These are phyloP conservation scores for Beauveria sp. DNA, from an alignment of 2,329 filamentous ascomycete species.

Conservation along the genomic window DNA sequence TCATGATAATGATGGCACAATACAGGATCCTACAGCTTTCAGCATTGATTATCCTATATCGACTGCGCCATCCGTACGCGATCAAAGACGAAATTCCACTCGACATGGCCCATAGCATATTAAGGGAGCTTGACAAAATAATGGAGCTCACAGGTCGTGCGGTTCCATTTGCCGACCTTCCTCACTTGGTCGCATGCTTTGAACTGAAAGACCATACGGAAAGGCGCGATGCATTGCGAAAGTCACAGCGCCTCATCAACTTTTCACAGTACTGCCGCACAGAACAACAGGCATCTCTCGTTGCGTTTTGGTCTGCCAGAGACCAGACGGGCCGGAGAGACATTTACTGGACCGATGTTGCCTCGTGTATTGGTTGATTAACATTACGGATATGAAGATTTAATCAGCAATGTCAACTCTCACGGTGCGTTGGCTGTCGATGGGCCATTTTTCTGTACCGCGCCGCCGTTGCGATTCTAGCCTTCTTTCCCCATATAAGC, in stretches of 20 bases:
- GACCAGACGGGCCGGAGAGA: background rate
- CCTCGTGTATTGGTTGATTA: background rate
- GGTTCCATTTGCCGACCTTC: conserved; percentile 10
- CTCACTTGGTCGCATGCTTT: conserved; percentile 11
- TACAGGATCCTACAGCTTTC: background rate
- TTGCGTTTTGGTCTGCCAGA: conserved; percentile 8
- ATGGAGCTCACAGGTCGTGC: conserved; percentile 6
- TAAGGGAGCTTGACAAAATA: conserved; percentile 6
- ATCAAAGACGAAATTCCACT: background rate
- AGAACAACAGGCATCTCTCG: conserved; percentile 7
- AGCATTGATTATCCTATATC: conserved; percentile 5
- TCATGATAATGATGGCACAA: conserved; percentile 7
- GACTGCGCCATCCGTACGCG: conserved; percentile 9
- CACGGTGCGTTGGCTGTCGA: conserved; percentile 11
- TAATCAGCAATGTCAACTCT: background rate
- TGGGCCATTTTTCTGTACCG: conserved; percentile 7
- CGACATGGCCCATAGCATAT: background rate
- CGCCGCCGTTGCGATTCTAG: conserved; percentile 9
- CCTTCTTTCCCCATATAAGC: conserved; percentile 13
- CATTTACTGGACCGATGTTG: conserved; percentile 10
- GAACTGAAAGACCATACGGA: background rate
- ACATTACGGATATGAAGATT: background rate
- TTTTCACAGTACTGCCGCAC: conserved; percentile 8
- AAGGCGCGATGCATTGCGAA: background rate
- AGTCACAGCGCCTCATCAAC: conserved; percentile 5